Percentiles rank a stretch among this genome's conserved stretches.
Evolutionary conservation across 306 rosid genomes (phyloP).

Genomic region (Pachyrhizus erosus): DNA sequence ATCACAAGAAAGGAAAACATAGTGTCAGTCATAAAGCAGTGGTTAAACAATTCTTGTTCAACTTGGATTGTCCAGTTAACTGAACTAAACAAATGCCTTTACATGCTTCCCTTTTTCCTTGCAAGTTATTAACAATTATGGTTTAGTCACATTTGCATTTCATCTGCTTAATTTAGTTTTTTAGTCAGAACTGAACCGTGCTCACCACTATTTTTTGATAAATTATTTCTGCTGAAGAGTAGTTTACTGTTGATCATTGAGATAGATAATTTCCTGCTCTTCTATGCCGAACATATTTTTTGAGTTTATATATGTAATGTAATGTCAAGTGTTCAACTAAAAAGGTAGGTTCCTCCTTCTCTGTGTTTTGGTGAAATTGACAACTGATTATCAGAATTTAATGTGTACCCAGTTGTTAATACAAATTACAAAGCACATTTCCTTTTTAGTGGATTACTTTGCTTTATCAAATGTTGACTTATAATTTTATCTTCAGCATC

Average conservation of each 20-base stretch:
- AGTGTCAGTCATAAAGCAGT: neutral
- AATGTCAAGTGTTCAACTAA: neutral
- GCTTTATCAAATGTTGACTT: neutral
- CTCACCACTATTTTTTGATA: neutral
- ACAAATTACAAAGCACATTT: neutral
- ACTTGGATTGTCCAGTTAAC: neutral
- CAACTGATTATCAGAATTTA: conserved; percentile 14
- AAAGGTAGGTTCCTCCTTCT: neutral
- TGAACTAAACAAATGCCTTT: neutral
- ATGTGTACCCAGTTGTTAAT: neutral
- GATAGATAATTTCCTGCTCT: neutral
- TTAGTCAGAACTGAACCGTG: neutral
- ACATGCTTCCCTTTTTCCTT: neutral
- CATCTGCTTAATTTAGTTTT: neutral
- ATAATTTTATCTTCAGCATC: neutral
- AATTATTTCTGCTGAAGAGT: neutral
- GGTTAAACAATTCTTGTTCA: neutral
- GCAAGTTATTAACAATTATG: neutral
- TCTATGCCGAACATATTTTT: neutral
- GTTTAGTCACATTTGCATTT: neutral
- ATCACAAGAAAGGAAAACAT: neutral
- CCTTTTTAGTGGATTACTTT: neutral
- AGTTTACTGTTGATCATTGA: neutral
- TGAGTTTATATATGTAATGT: neutral
- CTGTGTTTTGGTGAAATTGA: neutral